phyloP scores from a whole-genome alignment of 371 early-diverging fungal species.

The Parasitella parasitica region DNA sequence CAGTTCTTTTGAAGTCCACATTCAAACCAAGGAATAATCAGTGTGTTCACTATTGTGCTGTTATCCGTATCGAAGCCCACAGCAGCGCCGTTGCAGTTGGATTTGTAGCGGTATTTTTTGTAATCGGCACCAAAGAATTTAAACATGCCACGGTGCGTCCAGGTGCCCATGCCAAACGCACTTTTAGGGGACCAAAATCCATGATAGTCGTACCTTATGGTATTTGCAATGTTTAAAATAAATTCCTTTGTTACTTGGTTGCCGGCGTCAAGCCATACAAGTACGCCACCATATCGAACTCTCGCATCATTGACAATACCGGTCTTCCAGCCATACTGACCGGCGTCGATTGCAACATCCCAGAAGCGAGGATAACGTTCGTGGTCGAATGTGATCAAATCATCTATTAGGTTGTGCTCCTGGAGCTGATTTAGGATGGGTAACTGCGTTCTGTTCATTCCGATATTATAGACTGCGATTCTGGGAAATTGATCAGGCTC shows the following conservation, averaged over 20 bases:
- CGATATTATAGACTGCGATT: constrained; percentile 52
- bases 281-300: constrained; percentile 44
- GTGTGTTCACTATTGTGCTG: constrained; percentile 39
- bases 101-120: constrained; percentile 40
- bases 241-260: constrained; percentile 58
- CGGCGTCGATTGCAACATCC: constrained; percentile 58
- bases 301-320: constrained; percentile 63
- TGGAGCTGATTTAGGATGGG: constrained; percentile 47
- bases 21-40: constrained; percentile 57
- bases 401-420: constrained; percentile 42
- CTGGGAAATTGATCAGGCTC: constrained; percentile 38
- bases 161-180: constrained; percentile 47
- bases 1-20: constrained; percentile 58
- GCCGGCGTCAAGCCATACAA: constrained; percentile 67
- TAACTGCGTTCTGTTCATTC: constrained; percentile 50
- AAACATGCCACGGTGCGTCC: constrained; percentile 63
- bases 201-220: constrained; percentile 36
- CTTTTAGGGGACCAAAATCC: constrained; percentile 64
- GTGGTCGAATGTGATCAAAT: constrained; percentile 54
- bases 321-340: constrained; percentile 71
- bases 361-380: constrained; percentile 60
- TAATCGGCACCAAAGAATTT: constrained; percentile 47
- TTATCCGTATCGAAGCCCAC: constrained; percentile 59
- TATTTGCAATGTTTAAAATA: constrained; percentile 40
- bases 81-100: constrained; percentile 68